Percentiles rank a stretch among this genome's conserved stretches.
Evolutionary conservation across 805 yeast genomes (phyloP).

Genomic region (Cyberlindnera maclurae): DNA sequence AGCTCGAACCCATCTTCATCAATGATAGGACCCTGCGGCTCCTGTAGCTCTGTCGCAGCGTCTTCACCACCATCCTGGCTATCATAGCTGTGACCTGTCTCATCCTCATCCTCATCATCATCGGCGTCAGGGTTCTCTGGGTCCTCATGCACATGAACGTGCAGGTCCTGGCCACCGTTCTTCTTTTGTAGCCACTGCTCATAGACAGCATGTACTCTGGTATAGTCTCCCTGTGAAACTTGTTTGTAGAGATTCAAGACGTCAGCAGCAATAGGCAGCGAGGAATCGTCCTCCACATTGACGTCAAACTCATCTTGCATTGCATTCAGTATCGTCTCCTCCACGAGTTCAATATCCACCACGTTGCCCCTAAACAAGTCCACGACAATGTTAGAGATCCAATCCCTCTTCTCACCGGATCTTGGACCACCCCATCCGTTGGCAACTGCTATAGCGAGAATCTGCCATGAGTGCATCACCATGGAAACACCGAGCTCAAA

Average conservation of each 20-base stretch:
- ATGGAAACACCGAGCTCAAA: conserved; percentile 91
- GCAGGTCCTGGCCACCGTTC: conserved; percentile 26
- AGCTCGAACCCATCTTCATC: conserved; percentile 95
- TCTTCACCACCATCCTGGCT: conserved; percentile 31
- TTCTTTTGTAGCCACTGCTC: conserved; percentile 51
- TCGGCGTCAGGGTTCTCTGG: conserved; percentile 56
- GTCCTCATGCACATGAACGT: conserved; percentile 47
- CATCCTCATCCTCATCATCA: conserved; percentile 42
- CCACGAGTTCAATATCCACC: conserved; percentile 74
- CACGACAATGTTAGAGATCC: conserved; percentile 79
- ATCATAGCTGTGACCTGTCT: conserved; percentile 29
- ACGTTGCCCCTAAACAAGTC: conserved; percentile 64
- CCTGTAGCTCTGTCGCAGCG: conserved; percentile 30
- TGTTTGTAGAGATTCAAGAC: conserved; percentile 62
- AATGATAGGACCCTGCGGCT: conserved; percentile 52
- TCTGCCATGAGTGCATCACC: conserved; percentile 90
- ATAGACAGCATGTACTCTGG: conserved; percentile 52
- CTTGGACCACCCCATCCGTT: conserved; percentile 96
- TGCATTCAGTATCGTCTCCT: conserved; percentile 77
- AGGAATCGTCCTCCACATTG: conserved; percentile 82
- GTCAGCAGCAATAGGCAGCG: conserved; percentile 61
- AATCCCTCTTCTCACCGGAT: conserved; percentile 86
- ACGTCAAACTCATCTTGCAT: conserved; percentile 95
- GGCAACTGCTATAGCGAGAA: conserved; percentile 79
- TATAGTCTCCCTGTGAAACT: conserved; percentile 46